Evolutionary conservation across 2,329 filamentous ascomycete genomes (phyloP).

Genomic region (Calonectria crousiana): DNA sequence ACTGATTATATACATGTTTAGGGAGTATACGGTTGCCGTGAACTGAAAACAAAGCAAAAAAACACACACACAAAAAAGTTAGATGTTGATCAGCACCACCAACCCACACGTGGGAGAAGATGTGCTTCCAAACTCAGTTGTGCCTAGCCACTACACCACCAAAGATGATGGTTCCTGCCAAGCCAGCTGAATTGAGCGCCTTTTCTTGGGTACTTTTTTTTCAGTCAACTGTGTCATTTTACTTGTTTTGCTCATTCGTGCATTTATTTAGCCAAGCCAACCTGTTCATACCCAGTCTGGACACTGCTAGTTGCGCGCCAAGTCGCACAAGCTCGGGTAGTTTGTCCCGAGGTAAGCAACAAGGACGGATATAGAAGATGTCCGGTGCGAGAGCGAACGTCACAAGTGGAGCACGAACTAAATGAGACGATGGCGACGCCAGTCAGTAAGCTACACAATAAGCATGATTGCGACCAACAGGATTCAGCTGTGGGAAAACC

Average conservation of each 20-base stretch:
- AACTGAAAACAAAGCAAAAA: background rate
- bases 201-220: background rate
- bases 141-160: background rate
- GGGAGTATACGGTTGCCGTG: background rate
- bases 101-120: constrained; percentile 11
- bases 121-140: background rate
- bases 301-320: background rate
- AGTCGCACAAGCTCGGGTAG: constrained; percentile 1
- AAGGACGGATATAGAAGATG: background rate
- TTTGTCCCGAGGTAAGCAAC: constrained; percentile 3
- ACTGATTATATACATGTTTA: background rate
- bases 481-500: constrained; percentile 12
- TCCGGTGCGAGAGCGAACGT: background rate
- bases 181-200: background rate
- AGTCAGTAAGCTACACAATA: constrained; percentile 8
- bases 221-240: background rate
- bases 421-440: background rate
- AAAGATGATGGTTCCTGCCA: background rate
- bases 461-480: constrained; percentile 16
- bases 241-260: background rate
- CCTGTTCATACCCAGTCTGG: background rate
- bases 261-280: background rate
- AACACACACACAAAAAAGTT: background rate
- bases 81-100: background rate
- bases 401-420: constrained; percentile 8